phyloP scores from a whole-genome alignment of 192 early-diverging fungal genomes.

The Coemansia sp. region DNA sequence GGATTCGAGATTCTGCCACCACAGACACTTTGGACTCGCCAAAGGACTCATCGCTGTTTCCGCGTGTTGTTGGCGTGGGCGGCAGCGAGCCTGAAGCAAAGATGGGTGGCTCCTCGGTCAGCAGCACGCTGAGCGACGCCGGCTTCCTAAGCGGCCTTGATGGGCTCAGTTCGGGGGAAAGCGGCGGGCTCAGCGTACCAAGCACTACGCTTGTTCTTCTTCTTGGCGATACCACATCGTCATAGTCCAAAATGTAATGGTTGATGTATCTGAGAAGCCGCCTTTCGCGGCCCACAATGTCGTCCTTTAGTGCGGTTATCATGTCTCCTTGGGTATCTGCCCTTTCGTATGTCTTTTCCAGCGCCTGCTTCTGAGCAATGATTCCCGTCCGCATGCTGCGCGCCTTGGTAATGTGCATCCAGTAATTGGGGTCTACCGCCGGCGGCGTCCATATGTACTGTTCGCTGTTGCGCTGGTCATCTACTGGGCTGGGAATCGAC shows the following conservation, averaged over 20 bases:
- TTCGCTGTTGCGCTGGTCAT: neutral
- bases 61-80: conserved; percentile 24
- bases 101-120: conserved; percentile 6
- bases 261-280: conserved; percentile 42
- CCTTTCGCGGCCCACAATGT: conserved; percentile 30
- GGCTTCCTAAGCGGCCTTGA: conserved; percentile 17
- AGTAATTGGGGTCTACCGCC: conserved; percentile 42
- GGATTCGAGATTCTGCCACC: neutral
- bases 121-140: neutral
- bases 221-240: conserved; percentile 27
- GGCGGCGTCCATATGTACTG: conserved; percentile 47
- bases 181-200: conserved; percentile 38
- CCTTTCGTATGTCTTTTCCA: conserved; percentile 7
- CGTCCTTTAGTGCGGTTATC: conserved; percentile 7
- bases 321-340: conserved; percentile 5
- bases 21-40: neutral
- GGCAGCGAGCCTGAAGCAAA: conserved; percentile 31
- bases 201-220: conserved; percentile 7
- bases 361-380: conserved; percentile 13
- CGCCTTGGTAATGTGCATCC: conserved; percentile 45
- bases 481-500: neutral
- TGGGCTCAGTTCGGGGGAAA: conserved; percentile 26
- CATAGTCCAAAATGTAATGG: conserved; percentile 45
- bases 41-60: conserved; percentile 2
- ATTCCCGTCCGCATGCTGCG: conserved; percentile 34